Evolutionary conservation across 176 grass and related monocot species (phyloP).

Genomic region (Musa schizocarpa): DNA sequence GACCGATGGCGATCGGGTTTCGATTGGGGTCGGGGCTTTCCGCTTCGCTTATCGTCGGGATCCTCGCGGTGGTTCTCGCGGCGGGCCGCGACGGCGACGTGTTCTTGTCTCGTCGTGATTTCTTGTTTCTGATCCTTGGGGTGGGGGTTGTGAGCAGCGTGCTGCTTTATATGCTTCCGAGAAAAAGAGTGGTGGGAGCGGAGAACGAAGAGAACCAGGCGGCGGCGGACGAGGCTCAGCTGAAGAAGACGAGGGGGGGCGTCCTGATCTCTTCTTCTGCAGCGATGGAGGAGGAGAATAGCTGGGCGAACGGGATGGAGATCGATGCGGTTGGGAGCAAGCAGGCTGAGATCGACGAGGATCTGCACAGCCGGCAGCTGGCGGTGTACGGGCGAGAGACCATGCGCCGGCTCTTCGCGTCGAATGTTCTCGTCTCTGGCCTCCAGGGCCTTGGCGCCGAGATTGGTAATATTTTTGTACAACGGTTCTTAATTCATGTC

Average conservation of each 20-base stretch:
- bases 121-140: constrained; percentile 37
- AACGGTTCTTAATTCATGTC: neutral
- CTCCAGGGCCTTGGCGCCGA: constrained; percentile 72
- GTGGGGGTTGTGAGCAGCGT: constrained; percentile 34
- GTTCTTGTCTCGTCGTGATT: constrained; percentile 27
- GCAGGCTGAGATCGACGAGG: constrained; percentile 58
- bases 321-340: constrained; percentile 17
- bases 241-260: constrained; percentile 41
- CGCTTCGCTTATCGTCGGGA: constrained; percentile 20
- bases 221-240: constrained; percentile 17
- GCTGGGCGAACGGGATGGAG: neutral
- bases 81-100: constrained; percentile 23
- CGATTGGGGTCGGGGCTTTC: constrained; percentile 10
- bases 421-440: constrained; percentile 62
- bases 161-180: constrained; percentile 61
- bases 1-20: constrained; percentile 18
- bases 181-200: constrained; percentile 41
- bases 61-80: constrained; percentile 11
- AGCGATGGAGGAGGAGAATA: constrained; percentile 6
- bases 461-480: constrained; percentile 43
- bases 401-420: constrained; percentile 61
- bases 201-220: constrained; percentile 30
- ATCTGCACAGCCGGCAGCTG: constrained; percentile 73
- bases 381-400: constrained; percentile 77
- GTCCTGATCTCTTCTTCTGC: neutral